Base-by-base conservation (phyloP, 1,284 basidiomycete genomes). In the Fomitopsis schrenkii region DNA sequence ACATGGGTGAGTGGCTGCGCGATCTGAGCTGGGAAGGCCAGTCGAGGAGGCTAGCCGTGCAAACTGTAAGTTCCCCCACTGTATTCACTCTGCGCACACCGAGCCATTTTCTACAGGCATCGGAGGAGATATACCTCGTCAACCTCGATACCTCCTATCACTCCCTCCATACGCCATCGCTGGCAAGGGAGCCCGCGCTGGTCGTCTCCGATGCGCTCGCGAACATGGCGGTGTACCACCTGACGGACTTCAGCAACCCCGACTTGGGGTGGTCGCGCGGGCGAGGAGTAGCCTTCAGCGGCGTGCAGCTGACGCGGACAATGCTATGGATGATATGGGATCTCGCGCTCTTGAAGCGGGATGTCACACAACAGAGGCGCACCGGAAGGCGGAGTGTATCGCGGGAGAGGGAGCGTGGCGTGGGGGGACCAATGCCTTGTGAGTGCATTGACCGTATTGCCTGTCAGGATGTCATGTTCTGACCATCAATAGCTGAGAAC, bases 231-330 rank as follows among this genome's bases (percentile, higher is more conserved):
- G 61, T 57, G 17, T 45, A 55, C 28, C 62, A 61, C 22, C 56
- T 65, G 12, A 52, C 54, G 6, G 62, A 64, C 52, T 63, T 62
- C 55, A 63, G 61, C 22, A 59, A 61, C 57, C 56, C 60, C 36
- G 53, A 57, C 19, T 36, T 48, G 5, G 59, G 60, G 33, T 59
- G 63, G 63, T 19, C 58, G 40, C 57, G 62, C 17, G 65, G 38
- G 10, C 60, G 58, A 10, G 60, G 61, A 8, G 54, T 54, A 40
- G 38, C 62, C 40, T 64, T 62, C 55, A 58, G 48, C 30, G 63
- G 63, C 9, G 57, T 64, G 59, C 66, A 67, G 40, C 60, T 67
- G 48, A 67, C 66, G 5, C 62, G 56, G 22, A 65, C 66, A n/a
- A 59, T 61, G 33, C 50, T 67, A 10, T 67, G 66, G 66, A 58